These are phyloP conservation scores for Cetraspora pellucida DNA, from an alignment of 192 early-diverging fungal species.

Conservation along the genomic window DNA sequence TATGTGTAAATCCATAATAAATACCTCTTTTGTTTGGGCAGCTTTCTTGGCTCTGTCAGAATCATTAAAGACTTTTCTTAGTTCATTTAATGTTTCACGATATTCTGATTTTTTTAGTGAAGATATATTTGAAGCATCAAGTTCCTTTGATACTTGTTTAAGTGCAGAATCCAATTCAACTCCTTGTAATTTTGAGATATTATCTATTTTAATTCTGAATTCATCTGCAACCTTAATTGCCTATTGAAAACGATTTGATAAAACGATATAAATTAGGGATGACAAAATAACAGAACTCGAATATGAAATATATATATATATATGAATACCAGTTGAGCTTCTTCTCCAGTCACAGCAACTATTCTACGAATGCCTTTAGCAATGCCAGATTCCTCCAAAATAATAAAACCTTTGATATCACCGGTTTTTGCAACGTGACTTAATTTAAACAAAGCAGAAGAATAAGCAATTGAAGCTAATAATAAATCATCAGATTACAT, in stretches of 20 bases:
- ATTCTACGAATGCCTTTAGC: slow-evolving; percentile 97
- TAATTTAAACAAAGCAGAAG: slow-evolving; percentile 11
- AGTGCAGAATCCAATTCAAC: slow-evolving; percentile 73
- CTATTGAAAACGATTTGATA: slow-evolving; percentile 31
- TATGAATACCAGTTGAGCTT: slow-evolving; percentile 57
- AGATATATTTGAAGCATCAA: slow-evolving; percentile 80
- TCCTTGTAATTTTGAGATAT: slow-evolving; percentile 59
- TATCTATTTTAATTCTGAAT: slow-evolving; percentile 65
- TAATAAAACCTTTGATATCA: slow-evolving; percentile 83
- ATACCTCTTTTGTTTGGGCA: slow-evolving; percentile 74
- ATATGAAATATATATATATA: background rate
- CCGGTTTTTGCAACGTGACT: slow-evolving; percentile 85
- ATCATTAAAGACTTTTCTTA: slow-evolving; percentile 86
- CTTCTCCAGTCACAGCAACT: slow-evolving; percentile 91
- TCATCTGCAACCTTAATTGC: slow-evolving; percentile 68
- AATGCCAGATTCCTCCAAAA: slow-evolving; percentile 89
- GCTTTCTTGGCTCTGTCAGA: slow-evolving; percentile 89
- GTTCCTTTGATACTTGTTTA: slow-evolving; percentile 77
- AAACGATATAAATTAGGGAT: background rate
- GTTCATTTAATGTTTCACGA: slow-evolving; percentile 68
- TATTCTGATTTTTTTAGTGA: slow-evolving; percentile 74
- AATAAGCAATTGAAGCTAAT: background rate
- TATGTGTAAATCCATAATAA: background rate
- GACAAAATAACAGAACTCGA: background rate
- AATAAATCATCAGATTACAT: background rate